These are phyloP conservation scores for Fusarium torreyae DNA, from an alignment of 2,329 filamentous ascomycete genomes.

Conservation along the genomic window DNA sequence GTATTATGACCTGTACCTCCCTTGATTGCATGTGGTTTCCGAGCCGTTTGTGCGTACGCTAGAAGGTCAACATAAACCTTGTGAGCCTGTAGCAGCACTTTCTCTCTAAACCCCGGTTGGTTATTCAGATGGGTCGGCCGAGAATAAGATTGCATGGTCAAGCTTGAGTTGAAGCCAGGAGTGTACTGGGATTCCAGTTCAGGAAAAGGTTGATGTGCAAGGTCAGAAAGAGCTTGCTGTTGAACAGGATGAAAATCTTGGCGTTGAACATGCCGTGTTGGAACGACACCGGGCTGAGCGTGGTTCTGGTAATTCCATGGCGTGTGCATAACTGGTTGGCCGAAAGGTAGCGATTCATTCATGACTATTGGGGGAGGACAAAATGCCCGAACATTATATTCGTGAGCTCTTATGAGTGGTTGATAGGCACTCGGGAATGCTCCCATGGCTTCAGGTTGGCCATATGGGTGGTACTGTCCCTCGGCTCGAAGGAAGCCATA, in stretches of 20 bases:
- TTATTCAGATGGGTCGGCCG: constrained; percentile 25
- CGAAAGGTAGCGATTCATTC: constrained; percentile 52
- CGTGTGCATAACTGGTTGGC: constrained; percentile 49
- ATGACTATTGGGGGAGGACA: constrained; percentile 55
- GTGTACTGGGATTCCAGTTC: constrained; percentile 27
- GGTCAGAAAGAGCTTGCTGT: constrained; percentile 29
- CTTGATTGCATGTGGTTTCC: constrained; percentile 63
- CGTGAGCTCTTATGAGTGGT: constrained; percentile 55
- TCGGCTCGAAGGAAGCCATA: constrained; percentile 31
- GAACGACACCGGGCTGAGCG: constrained; percentile 15
- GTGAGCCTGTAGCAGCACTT: constrained; percentile 78
- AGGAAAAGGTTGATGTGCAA: constrained; percentile 27
- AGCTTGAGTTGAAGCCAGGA: constrained; percentile 13
- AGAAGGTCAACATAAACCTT: constrained; percentile 80
- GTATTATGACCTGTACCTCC: constrained; percentile 56
- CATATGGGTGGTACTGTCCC: constrained; percentile 32
- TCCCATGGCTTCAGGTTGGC: constrained; percentile 34
- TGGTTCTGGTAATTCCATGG: constrained; percentile 41
- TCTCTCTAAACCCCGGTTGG: constrained; percentile 73
- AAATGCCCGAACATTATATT: constrained; percentile 58
- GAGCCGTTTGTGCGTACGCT: constrained; percentile 73
- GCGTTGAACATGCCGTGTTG: constrained; percentile 29
- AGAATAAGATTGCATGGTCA: constrained; percentile 19
- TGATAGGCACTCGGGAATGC: constrained; percentile 49
- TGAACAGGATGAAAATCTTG: constrained; percentile 28